Evolutionary conservation across 2,329 filamentous ascomycete species (phyloP).

Genomic region (Rhynchosporium agropyri): DNA sequence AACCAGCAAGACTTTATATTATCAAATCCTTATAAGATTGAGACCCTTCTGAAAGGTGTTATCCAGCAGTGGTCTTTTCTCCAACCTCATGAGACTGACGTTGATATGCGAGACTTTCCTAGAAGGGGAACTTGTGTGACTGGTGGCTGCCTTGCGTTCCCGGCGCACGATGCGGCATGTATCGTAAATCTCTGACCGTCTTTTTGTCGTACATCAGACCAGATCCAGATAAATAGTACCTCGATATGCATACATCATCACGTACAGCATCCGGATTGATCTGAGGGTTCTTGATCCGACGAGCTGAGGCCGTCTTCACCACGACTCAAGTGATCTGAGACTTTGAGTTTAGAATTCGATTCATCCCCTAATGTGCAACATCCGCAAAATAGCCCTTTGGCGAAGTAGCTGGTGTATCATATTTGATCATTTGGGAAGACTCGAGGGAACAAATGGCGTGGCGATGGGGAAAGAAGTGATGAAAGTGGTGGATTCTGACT

Average conservation of each 20-base stretch:
- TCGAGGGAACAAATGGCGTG: slow-evolving; percentile 3
- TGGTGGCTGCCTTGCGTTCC: slow-evolving; percentile 16
- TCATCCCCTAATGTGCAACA: no score
- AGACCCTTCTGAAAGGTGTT: no score
- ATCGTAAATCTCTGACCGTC: slow-evolving; percentile 8
- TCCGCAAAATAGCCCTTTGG: no score
- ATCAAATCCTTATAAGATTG: background rate
- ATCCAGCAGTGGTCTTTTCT: no score
- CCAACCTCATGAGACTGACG: background rate
- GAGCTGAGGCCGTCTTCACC: background rate
- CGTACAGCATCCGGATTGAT: slow-evolving; percentile 12
- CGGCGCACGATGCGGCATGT: slow-evolving; percentile 15
- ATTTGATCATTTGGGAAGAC: background rate
- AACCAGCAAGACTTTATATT: background rate
- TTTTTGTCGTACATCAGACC: background rate
- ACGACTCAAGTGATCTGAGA: background rate
- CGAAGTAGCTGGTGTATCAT: background rate
- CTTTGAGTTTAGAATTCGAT: no score
- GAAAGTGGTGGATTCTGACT: background rate
- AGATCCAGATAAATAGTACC: background rate
- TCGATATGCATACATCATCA: slow-evolving; percentile 19
- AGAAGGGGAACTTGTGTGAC: background rate
- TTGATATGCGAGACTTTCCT: background rate
- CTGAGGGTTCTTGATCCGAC: background rate
- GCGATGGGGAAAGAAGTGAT: background rate